phyloP scores from a whole-genome alignment of 2,329 filamentous ascomycete genomes.

The Pleoardoris graminearum region DNA sequence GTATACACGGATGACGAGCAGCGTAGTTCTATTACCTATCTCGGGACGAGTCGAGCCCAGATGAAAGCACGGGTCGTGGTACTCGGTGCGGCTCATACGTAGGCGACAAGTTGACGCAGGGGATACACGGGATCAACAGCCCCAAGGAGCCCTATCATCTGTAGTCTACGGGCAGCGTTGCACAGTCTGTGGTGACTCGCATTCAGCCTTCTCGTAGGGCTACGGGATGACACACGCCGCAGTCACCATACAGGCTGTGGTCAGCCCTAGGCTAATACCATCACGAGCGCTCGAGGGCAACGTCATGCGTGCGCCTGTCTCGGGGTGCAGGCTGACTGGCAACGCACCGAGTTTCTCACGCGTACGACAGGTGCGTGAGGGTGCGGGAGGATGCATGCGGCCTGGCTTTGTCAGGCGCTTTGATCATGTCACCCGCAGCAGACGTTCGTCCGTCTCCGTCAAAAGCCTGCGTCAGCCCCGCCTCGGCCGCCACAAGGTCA shows the following conservation, averaged over 20 bases:
- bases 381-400: background rate
- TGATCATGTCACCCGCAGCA: slow-evolving; percentile 1
- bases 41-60: too few relatives aligned
- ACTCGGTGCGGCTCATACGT: too few relatives aligned
- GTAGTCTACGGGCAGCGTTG: too few relatives aligned
- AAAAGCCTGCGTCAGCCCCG: slow-evolving; percentile 15
- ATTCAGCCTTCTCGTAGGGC: too few relatives aligned
- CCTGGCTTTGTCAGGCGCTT: slow-evolving; percentile 5
- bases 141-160: too few relatives aligned
- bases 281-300: background rate
- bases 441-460: slow-evolving; percentile 2
- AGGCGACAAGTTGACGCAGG: too few relatives aligned
- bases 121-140: too few relatives aligned
- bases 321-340: background rate
- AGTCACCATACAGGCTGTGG: slow-evolving; percentile 1
- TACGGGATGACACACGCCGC: slow-evolving; percentile 2
- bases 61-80: too few relatives aligned
- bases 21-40: too few relatives aligned
- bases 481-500: slow-evolving; percentile 18
- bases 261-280: background rate
- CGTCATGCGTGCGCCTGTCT: slow-evolving; percentile 12
- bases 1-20: too few relatives aligned
- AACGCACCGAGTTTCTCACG: background rate
- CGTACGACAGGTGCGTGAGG: too few relatives aligned
- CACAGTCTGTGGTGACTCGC: too few relatives aligned